Evolutionary conservation across 306 rosid species (phyloP), one percentile per base, ranked within the genome.

Genomic region (Adenanthera pavonina): DNA sequence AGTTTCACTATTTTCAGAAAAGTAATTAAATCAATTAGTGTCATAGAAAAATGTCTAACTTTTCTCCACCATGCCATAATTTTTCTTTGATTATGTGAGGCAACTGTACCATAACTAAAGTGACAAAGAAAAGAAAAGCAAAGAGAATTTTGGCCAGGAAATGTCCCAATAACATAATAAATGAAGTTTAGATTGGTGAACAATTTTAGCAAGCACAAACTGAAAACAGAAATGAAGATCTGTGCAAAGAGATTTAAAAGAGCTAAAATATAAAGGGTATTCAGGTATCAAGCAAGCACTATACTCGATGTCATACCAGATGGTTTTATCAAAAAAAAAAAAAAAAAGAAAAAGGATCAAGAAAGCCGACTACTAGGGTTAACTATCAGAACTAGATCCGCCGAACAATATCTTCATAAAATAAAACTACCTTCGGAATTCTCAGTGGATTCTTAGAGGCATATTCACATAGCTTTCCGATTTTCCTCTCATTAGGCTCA

Each of bases 381-480:
- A 41, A 8, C 52, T 35, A 19, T 35, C 33, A 74, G 53, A 52
- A 54, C 49, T 53, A 73, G 25, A 36, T 73, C 65, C 53, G 46
- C 49, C 36, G 35, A 36, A n/a, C 35, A 52, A 36, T 9, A 53
- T 36, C 35, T 69, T 60, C 73, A 34, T 19, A 19, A 61, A 40
- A 75, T 35, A 70, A 56, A n/a, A 54, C 51, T 75, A 87, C 90
- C 90, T 84, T 84, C 47, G 90, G 90, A 87, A 87, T 87, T 84
- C 90, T 84, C 83, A 87, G 54, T 5, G 86, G 84, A 76, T 87
- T 87, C 80, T 67, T 84, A 20, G 76, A 81, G 77, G 88, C 86
- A 82, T 87, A 87, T 30, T 87, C 90, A 43, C 90, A 87, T 51
- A 87, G 80, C 81, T 87, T 87, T 78, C 84, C 88, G 60, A 81